Conservation (phyloP, 768 basidiomycete species). For the Mycena floridula region DNA sequence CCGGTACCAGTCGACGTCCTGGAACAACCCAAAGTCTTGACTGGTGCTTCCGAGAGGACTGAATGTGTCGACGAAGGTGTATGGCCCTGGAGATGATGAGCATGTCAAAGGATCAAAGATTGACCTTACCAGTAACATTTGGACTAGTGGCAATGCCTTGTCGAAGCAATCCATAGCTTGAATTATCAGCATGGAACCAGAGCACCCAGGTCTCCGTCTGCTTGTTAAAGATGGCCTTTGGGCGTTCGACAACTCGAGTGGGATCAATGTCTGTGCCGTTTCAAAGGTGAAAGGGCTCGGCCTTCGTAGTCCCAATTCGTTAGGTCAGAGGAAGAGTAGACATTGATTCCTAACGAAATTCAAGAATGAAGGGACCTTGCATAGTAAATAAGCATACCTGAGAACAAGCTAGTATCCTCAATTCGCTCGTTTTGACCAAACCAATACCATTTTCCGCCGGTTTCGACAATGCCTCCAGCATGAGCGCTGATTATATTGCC, state of each 20-base stretch:
- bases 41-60: constrained; percentile 15
- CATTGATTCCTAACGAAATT: constrained; percentile 12
- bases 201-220: constrained; percentile 18
- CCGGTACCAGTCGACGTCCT: constrained; percentile 16
- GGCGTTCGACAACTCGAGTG: constrained; percentile 19
- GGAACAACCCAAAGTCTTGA: constrained; percentile 19
- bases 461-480: constrained; percentile 19
- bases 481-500: constrained; percentile 20
- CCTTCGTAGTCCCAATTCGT: constrained; percentile 23
- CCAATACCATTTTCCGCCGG: constrained; percentile 21
- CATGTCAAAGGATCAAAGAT: neutral
- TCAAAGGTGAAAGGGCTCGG: constrained; percentile 17
- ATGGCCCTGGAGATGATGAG: constrained; percentile 11
- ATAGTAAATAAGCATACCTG: constrained; percentile 7
- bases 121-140: constrained; percentile 17
- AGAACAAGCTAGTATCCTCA: constrained; percentile 17
- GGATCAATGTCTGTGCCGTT: constrained; percentile 19
- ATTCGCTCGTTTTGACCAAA: constrained; percentile 20
- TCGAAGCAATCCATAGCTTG: constrained; percentile 19
- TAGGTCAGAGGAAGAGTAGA: constrained; percentile 21
- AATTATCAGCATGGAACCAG: constrained; percentile 24
- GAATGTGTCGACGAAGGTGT: constrained; percentile 15
- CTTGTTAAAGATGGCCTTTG: constrained; percentile 19
- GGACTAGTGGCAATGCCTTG: constrained; percentile 22
- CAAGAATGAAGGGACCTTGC: neutral